Evolutionary conservation across 768 basidiomycete species (phyloP).

Genomic region (Tricholoma terreum): DNA sequence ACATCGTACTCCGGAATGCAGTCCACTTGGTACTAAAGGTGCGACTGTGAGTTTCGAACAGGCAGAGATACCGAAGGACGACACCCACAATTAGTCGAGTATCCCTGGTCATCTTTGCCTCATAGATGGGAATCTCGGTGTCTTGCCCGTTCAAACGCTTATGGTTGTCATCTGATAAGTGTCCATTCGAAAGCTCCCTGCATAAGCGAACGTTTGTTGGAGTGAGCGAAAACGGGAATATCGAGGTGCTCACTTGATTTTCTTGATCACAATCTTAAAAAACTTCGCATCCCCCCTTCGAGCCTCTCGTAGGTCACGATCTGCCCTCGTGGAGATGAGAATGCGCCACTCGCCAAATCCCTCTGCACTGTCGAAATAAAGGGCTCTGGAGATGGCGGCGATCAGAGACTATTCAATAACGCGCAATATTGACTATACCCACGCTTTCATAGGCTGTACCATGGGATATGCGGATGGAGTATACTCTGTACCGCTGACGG

Average conservation of each 20-base stretch:
- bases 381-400: slow-evolving; percentile 28
- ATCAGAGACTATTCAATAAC: background rate
- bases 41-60: background rate
- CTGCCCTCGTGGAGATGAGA: slow-evolving; percentile 49
- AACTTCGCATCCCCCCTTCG: slow-evolving; percentile 41
- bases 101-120: slow-evolving; percentile 64
- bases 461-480: slow-evolving; percentile 35
- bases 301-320: slow-evolving; percentile 45
- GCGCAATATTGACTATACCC: slow-evolving; percentile 7
- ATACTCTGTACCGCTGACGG: background rate
- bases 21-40: slow-evolving; percentile 46
- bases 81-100: slow-evolving; percentile 45
- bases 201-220: background rate
- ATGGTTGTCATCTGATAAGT: slow-evolving; percentile 69
- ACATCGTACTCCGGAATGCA: slow-evolving; percentile 37
- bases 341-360: slow-evolving; percentile 68
- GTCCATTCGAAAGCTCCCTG: slow-evolving; percentile 67
- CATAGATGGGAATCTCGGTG: slow-evolving; percentile 55
- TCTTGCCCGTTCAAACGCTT: slow-evolving; percentile 48
- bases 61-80: background rate
- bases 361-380: slow-evolving; percentile 55
- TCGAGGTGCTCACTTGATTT: slow-evolving; percentile 52
- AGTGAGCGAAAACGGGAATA: background rate
- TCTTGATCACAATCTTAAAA: slow-evolving; percentile 59
- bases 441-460: slow-evolving; percentile 57